Conservation (phyloP, 2,329 filamentous ascomycete genomes). For the Phialophora verrucosa region DNA sequence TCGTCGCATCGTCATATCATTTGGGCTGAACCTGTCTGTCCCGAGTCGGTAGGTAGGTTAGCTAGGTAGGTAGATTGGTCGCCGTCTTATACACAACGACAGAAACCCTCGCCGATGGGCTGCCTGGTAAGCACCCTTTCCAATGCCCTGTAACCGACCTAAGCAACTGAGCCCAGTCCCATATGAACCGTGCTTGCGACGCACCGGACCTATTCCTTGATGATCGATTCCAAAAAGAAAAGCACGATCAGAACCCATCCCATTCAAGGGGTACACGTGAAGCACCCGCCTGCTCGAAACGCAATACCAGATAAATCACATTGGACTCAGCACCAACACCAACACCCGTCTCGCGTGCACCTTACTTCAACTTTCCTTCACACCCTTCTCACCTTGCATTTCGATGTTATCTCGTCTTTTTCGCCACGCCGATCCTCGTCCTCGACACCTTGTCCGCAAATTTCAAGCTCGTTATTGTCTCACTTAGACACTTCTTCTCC, state of each 20-base stretch:
- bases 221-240: slow-evolving; percentile 1
- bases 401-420: slow-evolving; percentile 23
- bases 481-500: slow-evolving; percentile 84
- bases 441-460: slow-evolving; percentile 84
- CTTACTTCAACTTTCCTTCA: neutral
- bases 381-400: neutral
- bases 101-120: neutral
- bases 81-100: neutral
- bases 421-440: slow-evolving; percentile 39
- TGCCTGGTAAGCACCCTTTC: neutral
- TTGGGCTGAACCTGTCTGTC: neutral
- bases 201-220: slow-evolving; percentile 3
- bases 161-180: neutral
- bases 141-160: neutral
- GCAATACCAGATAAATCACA: neutral
- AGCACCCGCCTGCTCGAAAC: slow-evolving; percentile 5
- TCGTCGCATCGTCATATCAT: slow-evolving; percentile 4
- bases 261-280: neutral
- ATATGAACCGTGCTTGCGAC: neutral
- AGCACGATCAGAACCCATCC: neutral
- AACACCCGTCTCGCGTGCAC: neutral
- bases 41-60: neutral
- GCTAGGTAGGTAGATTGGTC: neutral
- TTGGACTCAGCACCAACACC: neutral
- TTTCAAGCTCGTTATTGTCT: slow-evolving; percentile 91